phyloP scores from a whole-genome alignment of 2,329 filamentous ascomycete species.

The Fusarium sp. region DNA sequence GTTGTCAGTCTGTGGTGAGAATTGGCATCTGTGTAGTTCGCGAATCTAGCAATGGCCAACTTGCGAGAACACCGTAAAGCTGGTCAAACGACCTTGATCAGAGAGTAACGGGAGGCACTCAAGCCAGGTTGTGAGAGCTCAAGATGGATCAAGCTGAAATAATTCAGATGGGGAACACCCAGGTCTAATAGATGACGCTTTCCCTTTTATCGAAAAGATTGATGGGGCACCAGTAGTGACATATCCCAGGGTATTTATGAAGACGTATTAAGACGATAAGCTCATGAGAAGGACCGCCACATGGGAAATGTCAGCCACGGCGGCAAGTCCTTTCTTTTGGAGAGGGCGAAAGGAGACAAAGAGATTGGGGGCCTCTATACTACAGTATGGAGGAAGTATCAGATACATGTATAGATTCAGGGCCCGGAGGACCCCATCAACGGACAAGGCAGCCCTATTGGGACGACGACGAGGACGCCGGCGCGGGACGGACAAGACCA shows the following conservation, averaged over 20 bases:
- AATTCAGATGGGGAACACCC: conserved; percentile 28
- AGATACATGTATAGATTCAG: conserved; percentile 38
- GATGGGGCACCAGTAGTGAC: conserved; percentile 32
- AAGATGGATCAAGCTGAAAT: conserved; percentile 28
- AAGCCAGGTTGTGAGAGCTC: conserved; percentile 17
- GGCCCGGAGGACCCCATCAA: conserved; percentile 34
- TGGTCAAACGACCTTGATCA: conserved; percentile 16
- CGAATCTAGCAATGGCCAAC: conserved; percentile 14
- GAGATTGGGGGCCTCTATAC: conserved; percentile 35
- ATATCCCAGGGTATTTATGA: conserved; percentile 39
- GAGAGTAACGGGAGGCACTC: conserved; percentile 19
- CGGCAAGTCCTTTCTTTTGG: conserved; percentile 24
- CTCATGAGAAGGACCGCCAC: conserved; percentile 33
- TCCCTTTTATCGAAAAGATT: conserved; percentile 43
- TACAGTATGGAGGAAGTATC: conserved; percentile 36
- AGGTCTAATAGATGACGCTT: conserved; percentile 36
- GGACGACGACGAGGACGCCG: conserved; percentile 30
- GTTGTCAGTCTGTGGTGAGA: conserved; percentile 18
- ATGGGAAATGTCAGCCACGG: conserved; percentile 39
- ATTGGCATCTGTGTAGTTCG: conserved; percentile 39
- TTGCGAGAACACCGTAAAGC: conserved; percentile 13
- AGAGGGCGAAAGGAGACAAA: conserved; percentile 33
- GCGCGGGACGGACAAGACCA: conserved; percentile 27
- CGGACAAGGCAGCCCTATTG: conserved; percentile 42
- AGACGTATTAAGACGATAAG: conserved; percentile 28